These are phyloP conservation scores for Metarhizium album DNA, from an alignment of 2,329 filamentous ascomycete species.

Conservation along the genomic window DNA sequence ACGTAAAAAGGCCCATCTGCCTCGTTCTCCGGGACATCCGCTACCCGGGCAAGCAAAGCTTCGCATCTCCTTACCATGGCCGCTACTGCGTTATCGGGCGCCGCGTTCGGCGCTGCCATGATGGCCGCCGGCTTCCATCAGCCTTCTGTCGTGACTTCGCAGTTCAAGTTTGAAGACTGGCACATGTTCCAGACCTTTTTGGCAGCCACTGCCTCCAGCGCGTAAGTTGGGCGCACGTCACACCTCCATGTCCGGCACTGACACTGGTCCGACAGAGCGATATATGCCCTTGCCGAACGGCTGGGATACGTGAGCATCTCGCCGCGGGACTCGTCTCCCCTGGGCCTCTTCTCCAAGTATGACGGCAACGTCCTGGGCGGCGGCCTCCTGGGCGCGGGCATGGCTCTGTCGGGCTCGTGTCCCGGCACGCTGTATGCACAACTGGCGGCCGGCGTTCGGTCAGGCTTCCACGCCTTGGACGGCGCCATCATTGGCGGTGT, in stretches of 20 bases:
- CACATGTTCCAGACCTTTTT: constrained; percentile 58
- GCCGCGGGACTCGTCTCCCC: constrained; percentile 38
- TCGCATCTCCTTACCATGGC: not conserved
- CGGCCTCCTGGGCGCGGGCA: constrained; percentile 50
- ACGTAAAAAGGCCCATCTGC: not conserved
- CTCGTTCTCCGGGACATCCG: not conserved
- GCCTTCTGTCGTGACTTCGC: constrained; percentile 47
- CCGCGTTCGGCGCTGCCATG: constrained; percentile 51
- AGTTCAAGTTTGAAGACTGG: constrained; percentile 50
- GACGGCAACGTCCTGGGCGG: constrained; percentile 59
- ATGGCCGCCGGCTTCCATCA: constrained; percentile 49
- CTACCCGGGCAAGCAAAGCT: not conserved
- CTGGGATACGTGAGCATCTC: constrained; percentile 31
- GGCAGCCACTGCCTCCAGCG: constrained; percentile 49
- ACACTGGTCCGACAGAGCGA: constrained; percentile 21
- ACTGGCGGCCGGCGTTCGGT: constrained; percentile 39
- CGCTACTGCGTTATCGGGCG: constrained; percentile 31
- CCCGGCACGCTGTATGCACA: constrained; percentile 56
- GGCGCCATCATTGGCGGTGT: constrained; percentile 48
- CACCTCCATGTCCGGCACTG: no score
- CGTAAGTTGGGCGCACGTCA: constrained; percentile 32
- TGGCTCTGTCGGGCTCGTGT: constrained; percentile 55
- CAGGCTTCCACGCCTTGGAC: constrained; percentile 39
- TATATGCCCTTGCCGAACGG: constrained; percentile 34
- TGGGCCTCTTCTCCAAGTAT: constrained; percentile 42